These are phyloP conservation scores for Cruciata laevipes DNA, from an alignment of 257 asterid species.

Conservation along the genomic window DNA sequence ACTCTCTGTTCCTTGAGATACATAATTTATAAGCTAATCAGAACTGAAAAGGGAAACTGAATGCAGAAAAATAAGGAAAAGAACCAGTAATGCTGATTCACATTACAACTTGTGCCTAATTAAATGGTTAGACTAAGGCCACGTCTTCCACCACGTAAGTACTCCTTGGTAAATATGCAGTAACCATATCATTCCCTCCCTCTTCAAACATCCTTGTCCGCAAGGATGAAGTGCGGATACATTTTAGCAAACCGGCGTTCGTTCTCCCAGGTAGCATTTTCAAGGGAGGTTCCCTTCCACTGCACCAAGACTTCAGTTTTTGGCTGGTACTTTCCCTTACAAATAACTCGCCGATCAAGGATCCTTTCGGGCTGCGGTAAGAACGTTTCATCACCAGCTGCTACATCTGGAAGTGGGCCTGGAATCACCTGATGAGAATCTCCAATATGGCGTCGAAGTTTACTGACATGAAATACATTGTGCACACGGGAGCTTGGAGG, in stretches of 20 bases:
- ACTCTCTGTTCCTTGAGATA: too few species aligned
- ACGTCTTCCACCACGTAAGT: too few species aligned
- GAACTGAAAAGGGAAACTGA: too few species aligned
- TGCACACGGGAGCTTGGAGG: not conserved
- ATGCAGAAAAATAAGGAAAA: too few species aligned
- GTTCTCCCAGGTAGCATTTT: not conserved
- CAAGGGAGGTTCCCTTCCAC: not conserved
- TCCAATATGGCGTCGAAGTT: not conserved
- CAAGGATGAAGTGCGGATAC: not conserved
- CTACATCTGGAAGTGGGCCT: not conserved
- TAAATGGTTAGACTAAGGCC: too few species aligned
- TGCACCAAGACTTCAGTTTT: too few species aligned
- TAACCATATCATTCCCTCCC: not conserved
- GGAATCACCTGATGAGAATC: not conserved
- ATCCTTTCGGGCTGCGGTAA: not conserved
- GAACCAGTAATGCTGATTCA: too few species aligned
- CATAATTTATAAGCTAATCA: too few species aligned
- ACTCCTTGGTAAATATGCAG: too few species aligned
- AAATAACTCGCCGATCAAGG: not conserved
- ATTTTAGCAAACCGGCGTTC: not conserved
- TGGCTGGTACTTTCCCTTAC: not conserved
- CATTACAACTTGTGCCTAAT: too few species aligned
- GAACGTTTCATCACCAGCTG: not conserved
- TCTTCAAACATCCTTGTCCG: not conserved
- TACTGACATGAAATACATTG: not conserved